These are phyloP conservation scores for Chlamydomonas schloesseri DNA, from an alignment of 139 green algal genomes.

Conservation along the genomic window DNA sequence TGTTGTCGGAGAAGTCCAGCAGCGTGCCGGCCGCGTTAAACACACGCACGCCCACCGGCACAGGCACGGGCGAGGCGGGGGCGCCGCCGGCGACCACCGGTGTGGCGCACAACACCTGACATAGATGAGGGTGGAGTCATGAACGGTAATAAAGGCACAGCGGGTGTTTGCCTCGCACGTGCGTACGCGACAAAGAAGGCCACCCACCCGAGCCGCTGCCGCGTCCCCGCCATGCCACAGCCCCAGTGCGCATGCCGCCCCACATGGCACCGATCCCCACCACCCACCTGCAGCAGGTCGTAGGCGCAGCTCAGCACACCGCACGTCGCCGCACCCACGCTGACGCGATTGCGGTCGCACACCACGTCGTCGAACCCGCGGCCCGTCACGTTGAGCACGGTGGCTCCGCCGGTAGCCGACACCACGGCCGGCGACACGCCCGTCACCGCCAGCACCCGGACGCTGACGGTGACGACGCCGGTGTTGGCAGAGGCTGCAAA, in stretches of 20 bases:
- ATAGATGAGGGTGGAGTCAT: too few relatives aligned
- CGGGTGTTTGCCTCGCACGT: too few relatives aligned
- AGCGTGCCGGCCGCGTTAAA: not conserved
- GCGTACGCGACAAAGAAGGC: too few relatives aligned
- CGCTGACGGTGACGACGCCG: not conserved
- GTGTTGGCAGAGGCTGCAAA: not conserved
- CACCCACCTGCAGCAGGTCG: not conserved
- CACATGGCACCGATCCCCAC: not conserved
- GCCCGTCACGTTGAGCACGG: constrained; percentile 13
- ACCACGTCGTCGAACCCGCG: constrained; percentile 20
- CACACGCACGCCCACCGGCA: not conserved
- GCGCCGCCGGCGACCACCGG: not conserved
- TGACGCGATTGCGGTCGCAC: constrained; percentile 33
- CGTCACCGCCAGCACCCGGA: not conserved
- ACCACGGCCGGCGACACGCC: not conserved
- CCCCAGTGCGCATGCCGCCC: too few relatives aligned
- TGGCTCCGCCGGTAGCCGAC: not conserved
- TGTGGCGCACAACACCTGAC: not conserved
- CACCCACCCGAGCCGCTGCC: too few relatives aligned
- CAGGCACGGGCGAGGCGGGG: not conserved
- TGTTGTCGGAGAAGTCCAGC: not conserved
- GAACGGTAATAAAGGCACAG: too few relatives aligned
- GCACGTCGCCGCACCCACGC: not conserved
- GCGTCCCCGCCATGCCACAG: too few relatives aligned
- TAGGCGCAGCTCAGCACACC: not conserved